Evolutionary conservation across 1,284 basidiomycete genomes (phyloP).

Genomic region (Mycosarcoma maydis): DNA sequence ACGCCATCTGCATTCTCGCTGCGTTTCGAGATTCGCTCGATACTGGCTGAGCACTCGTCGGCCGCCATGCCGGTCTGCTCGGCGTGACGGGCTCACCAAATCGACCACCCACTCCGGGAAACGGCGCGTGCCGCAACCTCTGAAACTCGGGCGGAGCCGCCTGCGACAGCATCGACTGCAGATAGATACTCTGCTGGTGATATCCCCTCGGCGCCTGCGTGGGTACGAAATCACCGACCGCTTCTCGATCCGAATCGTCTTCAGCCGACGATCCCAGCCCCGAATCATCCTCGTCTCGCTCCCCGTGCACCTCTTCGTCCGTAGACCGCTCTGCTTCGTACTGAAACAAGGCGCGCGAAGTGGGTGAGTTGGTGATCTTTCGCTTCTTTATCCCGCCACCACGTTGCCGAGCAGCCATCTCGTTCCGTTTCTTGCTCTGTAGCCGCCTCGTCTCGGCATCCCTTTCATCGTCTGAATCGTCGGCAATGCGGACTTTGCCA

Average conservation of each 20-base stretch:
- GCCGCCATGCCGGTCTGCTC: conserved; percentile 2
- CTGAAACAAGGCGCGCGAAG: conserved; percentile 71
- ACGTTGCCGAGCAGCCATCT: background rate
- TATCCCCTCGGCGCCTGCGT: conserved; percentile 80
- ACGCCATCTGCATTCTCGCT: conserved; percentile 9
- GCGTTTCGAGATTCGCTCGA: conserved; percentile 38
- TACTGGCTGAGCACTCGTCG: no score
- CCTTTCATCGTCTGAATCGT: conserved; percentile 10
- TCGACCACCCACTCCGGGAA: conserved; percentile 51
- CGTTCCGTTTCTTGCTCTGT: no score
- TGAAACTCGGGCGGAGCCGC: conserved; percentile 44
- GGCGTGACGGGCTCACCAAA: conserved; percentile 32
- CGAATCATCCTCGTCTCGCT: conserved; percentile 70
- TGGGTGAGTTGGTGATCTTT: conserved; percentile 63
- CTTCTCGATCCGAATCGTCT: conserved; percentile 74
- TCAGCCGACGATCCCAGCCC: conserved; percentile 69
- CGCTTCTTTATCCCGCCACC: conserved; percentile 20
- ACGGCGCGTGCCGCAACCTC: conserved; percentile 28
- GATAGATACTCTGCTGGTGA: conserved; percentile 60
- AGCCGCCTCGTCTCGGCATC: no score
- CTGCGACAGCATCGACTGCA: conserved; percentile 61
- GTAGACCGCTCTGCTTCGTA: conserved; percentile 79
- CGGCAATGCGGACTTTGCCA: conserved; percentile 5
- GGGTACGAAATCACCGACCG: conserved; percentile 72
- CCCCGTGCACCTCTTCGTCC: conserved; percentile 74